Evolutionary conservation across 1,284 basidiomycete genomes (phyloP).

Genomic region (Ustilago cynodontis): DNA sequence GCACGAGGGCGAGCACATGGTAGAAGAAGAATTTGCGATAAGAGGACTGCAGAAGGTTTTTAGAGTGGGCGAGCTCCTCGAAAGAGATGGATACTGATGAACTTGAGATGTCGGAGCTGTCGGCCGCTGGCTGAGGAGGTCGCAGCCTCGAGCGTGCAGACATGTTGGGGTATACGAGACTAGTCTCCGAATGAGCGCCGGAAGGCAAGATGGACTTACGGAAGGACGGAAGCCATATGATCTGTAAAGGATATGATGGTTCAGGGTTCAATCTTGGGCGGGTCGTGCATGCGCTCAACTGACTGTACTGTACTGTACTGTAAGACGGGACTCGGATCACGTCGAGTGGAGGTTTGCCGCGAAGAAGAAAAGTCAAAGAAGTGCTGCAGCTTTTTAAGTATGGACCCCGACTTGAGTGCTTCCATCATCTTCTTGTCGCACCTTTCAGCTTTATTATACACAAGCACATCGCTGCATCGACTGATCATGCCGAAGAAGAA

Average conservation of each 20-base stretch:
- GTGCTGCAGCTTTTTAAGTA: not conserved
- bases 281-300: not conserved
- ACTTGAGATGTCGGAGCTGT: constrained; percentile 21
- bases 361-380: not conserved
- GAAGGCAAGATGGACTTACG: not conserved
- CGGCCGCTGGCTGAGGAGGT: not conserved
- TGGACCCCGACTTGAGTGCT: not conserved
- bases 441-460: not conserved
- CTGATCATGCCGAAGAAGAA: constrained; percentile 58
- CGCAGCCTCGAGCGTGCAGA: not conserved
- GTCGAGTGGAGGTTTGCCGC: not conserved
- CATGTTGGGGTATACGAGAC: constrained; percentile 4
- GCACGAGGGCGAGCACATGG: constrained; percentile 29
- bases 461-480: not conserved
- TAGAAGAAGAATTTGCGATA: constrained; percentile 35
- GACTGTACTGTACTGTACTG: too few relatives aligned
- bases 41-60: constrained; percentile 25
- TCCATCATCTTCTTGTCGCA: not conserved
- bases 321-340: constrained; percentile 3
- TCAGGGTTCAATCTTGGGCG: not conserved
- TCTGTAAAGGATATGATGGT: not conserved
- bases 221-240: not conserved
- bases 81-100: constrained; percentile 28
- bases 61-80: constrained; percentile 16
- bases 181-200: constrained; percentile 7